phyloP scores from a whole-genome alignment of 106 monocot genomes.

The Platanthera guangdongensis region DNA sequence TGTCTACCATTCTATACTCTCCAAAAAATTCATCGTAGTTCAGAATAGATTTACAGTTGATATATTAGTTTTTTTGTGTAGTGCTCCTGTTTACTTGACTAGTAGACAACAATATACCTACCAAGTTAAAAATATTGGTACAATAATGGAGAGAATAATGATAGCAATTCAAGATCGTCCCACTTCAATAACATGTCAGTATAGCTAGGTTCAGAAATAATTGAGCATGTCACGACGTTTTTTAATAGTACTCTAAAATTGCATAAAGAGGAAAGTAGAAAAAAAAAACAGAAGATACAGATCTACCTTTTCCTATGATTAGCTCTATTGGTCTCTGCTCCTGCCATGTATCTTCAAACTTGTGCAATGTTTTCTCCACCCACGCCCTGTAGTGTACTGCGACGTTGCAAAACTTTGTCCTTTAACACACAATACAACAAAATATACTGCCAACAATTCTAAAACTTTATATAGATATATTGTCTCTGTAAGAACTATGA shows the following conservation, averaged over 20 bases:
- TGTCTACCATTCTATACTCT: background rate
- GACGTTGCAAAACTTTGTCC: conserved; percentile 11
- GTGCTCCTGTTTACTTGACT: background rate
- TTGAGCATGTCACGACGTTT: no score
- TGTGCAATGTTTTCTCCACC: conserved; percentile 59
- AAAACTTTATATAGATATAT: background rate
- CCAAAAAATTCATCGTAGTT: background rate
- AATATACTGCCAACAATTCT: conserved; percentile 1
- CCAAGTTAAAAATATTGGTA: background rate
- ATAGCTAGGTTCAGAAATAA: no score
- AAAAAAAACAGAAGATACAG: background rate
- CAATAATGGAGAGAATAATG: background rate
- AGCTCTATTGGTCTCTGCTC: conserved; percentile 80
- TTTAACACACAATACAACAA: background rate
- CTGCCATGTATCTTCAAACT: conserved; percentile 98
- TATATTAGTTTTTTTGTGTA: background rate
- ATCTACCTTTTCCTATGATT: conserved; percentile 75
- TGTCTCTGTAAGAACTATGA: background rate
- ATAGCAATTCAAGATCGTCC: background rate
- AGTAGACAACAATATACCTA: no score
- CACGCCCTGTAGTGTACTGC: conserved; percentile 92
- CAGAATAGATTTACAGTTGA: background rate
- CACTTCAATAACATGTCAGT: background rate
- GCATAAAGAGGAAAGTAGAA: background rate
- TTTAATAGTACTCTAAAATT: no score